Evolutionary conservation across 1,284 basidiomycete genomes (phyloP), one percentile per base, ranked within the genome.

Genomic region (Boletus holoroseus): DNA sequence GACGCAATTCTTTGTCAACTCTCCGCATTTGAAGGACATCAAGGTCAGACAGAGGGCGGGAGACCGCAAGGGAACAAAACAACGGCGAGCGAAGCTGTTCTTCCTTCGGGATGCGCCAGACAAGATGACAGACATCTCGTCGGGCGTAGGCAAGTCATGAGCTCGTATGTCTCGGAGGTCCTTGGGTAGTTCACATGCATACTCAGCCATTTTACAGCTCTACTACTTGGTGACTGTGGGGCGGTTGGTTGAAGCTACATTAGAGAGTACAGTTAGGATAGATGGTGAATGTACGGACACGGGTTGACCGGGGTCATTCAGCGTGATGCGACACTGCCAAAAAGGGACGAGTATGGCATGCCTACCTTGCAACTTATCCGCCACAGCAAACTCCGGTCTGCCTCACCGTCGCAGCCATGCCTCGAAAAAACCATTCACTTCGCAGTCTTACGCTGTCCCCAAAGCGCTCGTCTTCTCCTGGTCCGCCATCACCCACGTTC

Each of bases 1-100:
- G 74, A 86, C 91, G 84, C 86, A 85, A 62, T 90, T 91, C 72
- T 91, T 85, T 65, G 81, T 86, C 55, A 83, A 81, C 64, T 88
- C 84, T 46, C 93, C 94, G 27, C 79, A 89, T 66, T 67, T 96
- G 69, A 92, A 91, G 75, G 82, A 86, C 51, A 86, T 96, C 68
- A 84, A 83, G 70, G 73, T 95, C 47, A 67, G 87, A 49, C 77
- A 81, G 70, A 73, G 72, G 57, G 83, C 74, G 34, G 73, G 75
- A 45, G 79, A 76, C 15, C 78, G 75, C 65, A 76, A 60, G 47
- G 72, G 69, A 7, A 65, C 76, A 55, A 72, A 79, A 60, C 80
- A 84, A 74, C 73, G 79, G 60, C 77, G 85, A 64, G 86, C 87
- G 50, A 91, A 90, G 70, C 60, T 90, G 58, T 89, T 79, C 73